Base-by-base conservation (phyloP, 2,329 filamentous ascomycete genomes). In the Neonectria faginata region DNA sequence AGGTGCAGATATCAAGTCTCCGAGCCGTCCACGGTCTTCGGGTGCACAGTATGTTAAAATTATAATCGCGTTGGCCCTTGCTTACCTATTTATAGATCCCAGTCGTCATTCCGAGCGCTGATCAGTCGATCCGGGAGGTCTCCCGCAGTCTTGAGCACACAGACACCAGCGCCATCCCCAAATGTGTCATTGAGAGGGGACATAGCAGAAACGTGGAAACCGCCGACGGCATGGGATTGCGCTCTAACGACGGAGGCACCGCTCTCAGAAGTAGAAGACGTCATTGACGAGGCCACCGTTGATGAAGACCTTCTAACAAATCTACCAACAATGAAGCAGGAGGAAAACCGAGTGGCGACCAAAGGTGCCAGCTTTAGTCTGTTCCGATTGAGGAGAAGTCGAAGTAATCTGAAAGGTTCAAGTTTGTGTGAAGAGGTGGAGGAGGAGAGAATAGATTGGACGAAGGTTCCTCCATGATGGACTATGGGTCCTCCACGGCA, bases 151-250 rank as follows among this genome's bases (percentile, higher is more conserved):
- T 25, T 39, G 8, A 64, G 18, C 16, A 10, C 42, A 36, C 60
- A 54, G 14, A 48, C 50, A 22, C 68, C 60, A 27, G 57, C 66
- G 25, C 62, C 68, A 3, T 70, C 68, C 0, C 60, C 51, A 1
- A 70, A 29, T 5, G 44, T 47, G 0, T 61, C 68, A 2, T 31
- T 70, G 0, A 39, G 62, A 1, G n/a, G 29, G 1, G 67, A 66
- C 5, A 31, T 22, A 18, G 29, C 31, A 9, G 68, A 70, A 3
- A 16, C 25, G 7, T 70, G 68, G 68, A 64, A 42, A 6, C 68
- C 68, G 5, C 68, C 68, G 1, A 22, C 27, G 1, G 45, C 52
- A 8, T 70, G 68, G 68, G 63, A 47, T 0, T 70, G 68, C 7
- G 55, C 62, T 0, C 68, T 66, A 1, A 70, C 68, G 10, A 55